Percentiles rank a stretch among this genome's conserved stretches.
phyloP scores from a whole-genome alignment of 148 eudicot genomes.

The Rhododendron williamsianum region DNA sequence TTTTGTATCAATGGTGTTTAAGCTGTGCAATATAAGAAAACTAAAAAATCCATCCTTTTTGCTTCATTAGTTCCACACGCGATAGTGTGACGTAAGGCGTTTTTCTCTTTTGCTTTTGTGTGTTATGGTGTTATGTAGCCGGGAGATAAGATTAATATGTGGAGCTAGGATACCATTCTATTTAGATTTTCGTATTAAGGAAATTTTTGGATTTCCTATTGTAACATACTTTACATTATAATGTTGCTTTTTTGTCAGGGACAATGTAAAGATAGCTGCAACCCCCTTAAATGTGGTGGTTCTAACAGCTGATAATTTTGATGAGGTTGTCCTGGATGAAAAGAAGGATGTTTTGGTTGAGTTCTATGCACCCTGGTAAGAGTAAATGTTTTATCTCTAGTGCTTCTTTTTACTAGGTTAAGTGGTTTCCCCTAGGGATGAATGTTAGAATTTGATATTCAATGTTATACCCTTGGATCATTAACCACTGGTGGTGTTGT shows the following conservation, averaged over 20 bases:
- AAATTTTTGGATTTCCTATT: background rate
- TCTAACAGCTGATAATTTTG: slow-evolving; percentile 69
- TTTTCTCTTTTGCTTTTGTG: background rate
- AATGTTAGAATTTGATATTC: background rate
- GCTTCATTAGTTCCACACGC: background rate
- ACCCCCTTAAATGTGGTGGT: slow-evolving; percentile 75
- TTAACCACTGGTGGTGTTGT: background rate
- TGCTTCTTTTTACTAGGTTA: background rate
- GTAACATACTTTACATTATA: background rate
- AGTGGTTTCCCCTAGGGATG: background rate
- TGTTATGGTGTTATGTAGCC: background rate
- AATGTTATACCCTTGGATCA: background rate
- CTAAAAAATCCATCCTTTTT: background rate
- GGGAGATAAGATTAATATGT: background rate
- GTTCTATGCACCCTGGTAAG: slow-evolving; percentile 97
- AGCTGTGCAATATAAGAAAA: background rate
- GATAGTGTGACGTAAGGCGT: background rate
- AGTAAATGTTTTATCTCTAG: background rate
- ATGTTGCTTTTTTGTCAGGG: slow-evolving; percentile 40
- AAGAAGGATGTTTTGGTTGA: slow-evolving; percentile 86
- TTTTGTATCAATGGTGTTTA: background rate
- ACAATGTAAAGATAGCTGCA: slow-evolving; percentile 89
- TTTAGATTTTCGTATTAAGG: background rate
- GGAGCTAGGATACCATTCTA: background rate
- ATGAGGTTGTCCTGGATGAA: slow-evolving; percentile 76